phyloP scores from a whole-genome alignment of 139 green algal genomes.

The Chlorella sp. region DNA sequence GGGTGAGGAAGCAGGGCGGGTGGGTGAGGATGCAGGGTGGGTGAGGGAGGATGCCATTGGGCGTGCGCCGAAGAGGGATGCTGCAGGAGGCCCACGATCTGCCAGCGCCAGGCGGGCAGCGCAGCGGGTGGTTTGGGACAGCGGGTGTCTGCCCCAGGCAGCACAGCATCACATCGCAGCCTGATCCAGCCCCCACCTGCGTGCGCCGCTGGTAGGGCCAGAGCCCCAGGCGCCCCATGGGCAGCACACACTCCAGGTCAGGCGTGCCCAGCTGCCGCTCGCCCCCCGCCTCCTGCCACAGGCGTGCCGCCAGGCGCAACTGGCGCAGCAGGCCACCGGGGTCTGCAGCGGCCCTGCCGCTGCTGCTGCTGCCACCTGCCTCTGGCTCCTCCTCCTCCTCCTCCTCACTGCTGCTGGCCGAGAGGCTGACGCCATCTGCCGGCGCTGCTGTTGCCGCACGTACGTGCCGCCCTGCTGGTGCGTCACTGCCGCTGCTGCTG shows the following conservation, averaged over 20 bases:
- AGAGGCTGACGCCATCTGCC: background rate
- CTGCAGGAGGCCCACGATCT: too few species aligned
- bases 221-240: slow-evolving; percentile 41
- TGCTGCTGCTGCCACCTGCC: background rate
- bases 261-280: slow-evolving; percentile 51
- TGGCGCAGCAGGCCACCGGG: background rate
- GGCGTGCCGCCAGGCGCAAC: slow-evolving; percentile 17
- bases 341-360: background rate
- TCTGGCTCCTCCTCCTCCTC: background rate
- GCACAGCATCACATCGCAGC: too few species aligned
- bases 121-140: too few species aligned
- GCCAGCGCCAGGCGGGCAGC: too few species aligned
- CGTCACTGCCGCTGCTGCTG: background rate
- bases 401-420: background rate
- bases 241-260: slow-evolving; percentile 62
- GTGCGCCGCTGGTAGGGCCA: slow-evolving; percentile 58
- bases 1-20: background rate
- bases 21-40: background rate
- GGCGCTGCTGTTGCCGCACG: background rate
- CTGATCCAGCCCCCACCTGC: slow-evolving; percentile 22
- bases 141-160: too few species aligned
- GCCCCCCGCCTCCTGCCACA: slow-evolving; percentile 59
- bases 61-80: too few species aligned
- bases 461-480: background rate
- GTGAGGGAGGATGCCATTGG: too few species aligned